These are phyloP conservation scores for Pseudonectria foliicola DNA, from an alignment of 2,329 filamentous ascomycete species.

Conservation along the genomic window DNA sequence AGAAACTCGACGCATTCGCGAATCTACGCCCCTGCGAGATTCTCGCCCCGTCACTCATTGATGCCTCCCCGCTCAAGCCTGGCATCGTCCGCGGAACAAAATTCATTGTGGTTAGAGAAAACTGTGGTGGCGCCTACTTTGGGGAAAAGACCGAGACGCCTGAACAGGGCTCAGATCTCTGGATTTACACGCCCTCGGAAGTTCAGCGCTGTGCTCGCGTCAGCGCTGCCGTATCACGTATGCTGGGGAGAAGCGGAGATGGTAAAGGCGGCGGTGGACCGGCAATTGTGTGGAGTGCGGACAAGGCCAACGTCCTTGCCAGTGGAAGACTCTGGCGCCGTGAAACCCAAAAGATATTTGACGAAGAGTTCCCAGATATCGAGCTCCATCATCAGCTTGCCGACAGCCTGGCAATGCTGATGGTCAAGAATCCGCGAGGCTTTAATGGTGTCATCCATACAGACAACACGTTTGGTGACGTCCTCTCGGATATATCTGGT, in stretches of 20 bases:
- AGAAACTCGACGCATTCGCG: slow-evolving; percentile 38
- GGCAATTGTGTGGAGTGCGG: slow-evolving; percentile 38
- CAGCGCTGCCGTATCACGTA: slow-evolving; percentile 35
- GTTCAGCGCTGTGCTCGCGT: slow-evolving; percentile 41
- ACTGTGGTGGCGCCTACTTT: slow-evolving; percentile 44
- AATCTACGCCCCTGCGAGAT: slow-evolving; percentile 43
- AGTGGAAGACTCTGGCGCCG: slow-evolving; percentile 42
- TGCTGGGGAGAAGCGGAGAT: slow-evolving; percentile 19
- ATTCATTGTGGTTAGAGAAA: slow-evolving; percentile 43
- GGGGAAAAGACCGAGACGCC: slow-evolving; percentile 38
- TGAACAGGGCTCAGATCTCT: slow-evolving; percentile 39
- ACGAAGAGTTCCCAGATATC: slow-evolving; percentile 35
- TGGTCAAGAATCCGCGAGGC: slow-evolving; percentile 38
- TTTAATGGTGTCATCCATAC: slow-evolving; percentile 43
- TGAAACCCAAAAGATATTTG: slow-evolving; percentile 33
- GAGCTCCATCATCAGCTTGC: slow-evolving; percentile 38
- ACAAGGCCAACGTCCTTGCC: slow-evolving; percentile 48
- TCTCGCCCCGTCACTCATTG: slow-evolving; percentile 33
- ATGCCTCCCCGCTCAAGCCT: slow-evolving; percentile 36
- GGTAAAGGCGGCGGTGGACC: slow-evolving; percentile 24
- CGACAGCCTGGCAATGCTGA: slow-evolving; percentile 41
- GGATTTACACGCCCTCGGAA: slow-evolving; percentile 37
- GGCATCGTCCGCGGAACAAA: slow-evolving; percentile 38
- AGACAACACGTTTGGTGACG: slow-evolving; percentile 42
- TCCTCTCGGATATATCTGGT: slow-evolving; percentile 38